Conservation (phyloP, 345 rosid species). For the Pelargonium nanum region DNA sequence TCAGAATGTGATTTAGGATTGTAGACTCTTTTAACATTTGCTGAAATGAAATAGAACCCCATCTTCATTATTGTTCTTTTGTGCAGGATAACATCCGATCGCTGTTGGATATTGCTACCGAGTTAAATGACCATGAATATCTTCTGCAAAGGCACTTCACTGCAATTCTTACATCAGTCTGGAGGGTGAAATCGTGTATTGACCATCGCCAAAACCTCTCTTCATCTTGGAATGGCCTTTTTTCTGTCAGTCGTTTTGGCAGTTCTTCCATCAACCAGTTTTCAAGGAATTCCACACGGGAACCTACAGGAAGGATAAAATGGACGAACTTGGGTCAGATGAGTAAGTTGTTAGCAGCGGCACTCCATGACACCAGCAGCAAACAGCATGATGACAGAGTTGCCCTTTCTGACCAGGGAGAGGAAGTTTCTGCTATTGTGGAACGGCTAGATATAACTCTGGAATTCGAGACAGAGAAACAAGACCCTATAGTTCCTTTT, state of each 20-base stretch:
- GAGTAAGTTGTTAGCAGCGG: conserved; percentile 52
- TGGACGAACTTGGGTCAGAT: conserved; percentile 38
- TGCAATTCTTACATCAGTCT: conserved; percentile 67
- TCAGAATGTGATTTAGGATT: not conserved
- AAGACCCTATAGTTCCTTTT: conserved; percentile 31
- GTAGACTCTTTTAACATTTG: not conserved
- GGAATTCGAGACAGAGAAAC: conserved; percentile 46
- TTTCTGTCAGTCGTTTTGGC: conserved; percentile 34
- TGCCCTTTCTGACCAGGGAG: conserved; percentile 30
- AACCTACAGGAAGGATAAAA: conserved; percentile 39
- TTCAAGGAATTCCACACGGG: conserved; percentile 24
- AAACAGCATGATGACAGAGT: conserved; percentile 24
- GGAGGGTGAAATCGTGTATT: conserved; percentile 40
- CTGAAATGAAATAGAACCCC: conserved; percentile 4
- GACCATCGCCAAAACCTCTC: conserved; percentile 21
- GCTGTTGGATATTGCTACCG: conserved; percentile 62
- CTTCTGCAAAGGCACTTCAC: conserved; percentile 91
- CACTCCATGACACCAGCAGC: conserved; percentile 50
- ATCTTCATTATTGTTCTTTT: conserved; percentile 15
- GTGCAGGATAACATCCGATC: conserved; percentile 73
- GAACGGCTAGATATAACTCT: conserved; percentile 57
- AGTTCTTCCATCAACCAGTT: conserved; percentile 29
- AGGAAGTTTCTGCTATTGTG: conserved; percentile 24
- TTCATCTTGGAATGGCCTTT: conserved; percentile 38
- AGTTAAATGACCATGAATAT: conserved; percentile 72